Percentiles rank a stretch among this genome's conserved stretches.
These are phyloP conservation scores for Amoebophrya sp. DNA, from an alignment of 169 alveolate genomes.

Conservation along the genomic window DNA sequence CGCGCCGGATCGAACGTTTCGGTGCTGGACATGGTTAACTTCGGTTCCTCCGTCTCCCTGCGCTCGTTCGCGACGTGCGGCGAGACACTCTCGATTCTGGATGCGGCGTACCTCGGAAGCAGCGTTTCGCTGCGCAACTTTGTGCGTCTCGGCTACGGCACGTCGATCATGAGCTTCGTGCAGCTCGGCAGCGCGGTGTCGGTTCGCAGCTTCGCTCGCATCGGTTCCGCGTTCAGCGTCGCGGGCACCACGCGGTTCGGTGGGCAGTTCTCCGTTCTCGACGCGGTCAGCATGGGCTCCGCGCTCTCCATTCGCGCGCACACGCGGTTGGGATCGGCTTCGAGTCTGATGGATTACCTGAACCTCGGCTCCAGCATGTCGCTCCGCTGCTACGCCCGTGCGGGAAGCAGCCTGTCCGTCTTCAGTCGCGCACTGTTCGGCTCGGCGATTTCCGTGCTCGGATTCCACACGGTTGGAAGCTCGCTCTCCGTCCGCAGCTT, in stretches of 20 bases:
- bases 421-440: too few species aligned
- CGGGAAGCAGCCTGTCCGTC: too few species aligned
- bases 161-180: not conserved
- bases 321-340: not conserved
- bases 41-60: not conserved
- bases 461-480: too few species aligned
- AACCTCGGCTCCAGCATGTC: slow-evolving; percentile 1
- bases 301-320: not conserved
- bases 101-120: not conserved
- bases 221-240: not conserved
- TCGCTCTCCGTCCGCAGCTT: not conserved
- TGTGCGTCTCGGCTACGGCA: not conserved
- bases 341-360: not conserved
- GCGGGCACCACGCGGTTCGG: not conserved
- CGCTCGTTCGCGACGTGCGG: not conserved
- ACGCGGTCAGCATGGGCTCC: not conserved
- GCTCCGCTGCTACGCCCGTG: too few species aligned
- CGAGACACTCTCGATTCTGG: not conserved
- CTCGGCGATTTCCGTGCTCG: too few species aligned
- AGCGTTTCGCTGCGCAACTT: not conserved
- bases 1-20: not conserved
- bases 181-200: not conserved
- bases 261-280: not conserved
- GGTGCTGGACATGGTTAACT: not conserved
- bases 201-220: not conserved